These are phyloP conservation scores for Ogataea methanolica DNA, from an alignment of 805 yeast genomes.

Conservation along the genomic window DNA sequence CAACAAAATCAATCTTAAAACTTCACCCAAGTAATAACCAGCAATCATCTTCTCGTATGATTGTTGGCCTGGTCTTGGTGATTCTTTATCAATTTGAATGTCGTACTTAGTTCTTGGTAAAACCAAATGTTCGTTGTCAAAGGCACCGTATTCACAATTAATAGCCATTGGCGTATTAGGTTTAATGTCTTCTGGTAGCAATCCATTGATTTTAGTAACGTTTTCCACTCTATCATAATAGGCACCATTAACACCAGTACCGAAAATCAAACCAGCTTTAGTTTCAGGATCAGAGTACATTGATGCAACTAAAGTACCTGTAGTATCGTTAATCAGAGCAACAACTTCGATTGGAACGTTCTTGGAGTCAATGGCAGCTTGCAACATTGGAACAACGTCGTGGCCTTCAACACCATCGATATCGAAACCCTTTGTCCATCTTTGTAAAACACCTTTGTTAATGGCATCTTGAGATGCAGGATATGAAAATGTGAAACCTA, in stretches of 20 bases:
- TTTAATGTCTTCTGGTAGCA: conserved; percentile 55
- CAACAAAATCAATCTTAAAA: conserved; percentile 71
- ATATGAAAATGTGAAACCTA: conserved; percentile 94
- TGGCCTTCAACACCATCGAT: conserved; percentile 90
- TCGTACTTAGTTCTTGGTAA: conserved; percentile 92
- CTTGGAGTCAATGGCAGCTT: conserved; percentile 58
- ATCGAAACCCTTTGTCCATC: conserved; percentile 98
- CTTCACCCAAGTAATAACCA: conserved; percentile 93
- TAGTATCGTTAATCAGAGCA: conserved; percentile 93
- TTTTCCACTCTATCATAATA: conserved; percentile 73
- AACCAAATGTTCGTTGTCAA: conserved; percentile 80
- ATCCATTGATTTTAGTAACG: conserved; percentile 79
- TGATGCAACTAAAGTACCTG: conserved; percentile 95
- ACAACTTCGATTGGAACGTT: conserved; percentile 79
- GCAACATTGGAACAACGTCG: conserved; percentile 90
- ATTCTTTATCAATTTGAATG: conserved; percentile 68
- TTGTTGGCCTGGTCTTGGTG: conserved; percentile 97
- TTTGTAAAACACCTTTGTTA: conserved; percentile 81
- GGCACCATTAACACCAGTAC: conserved; percentile 97
- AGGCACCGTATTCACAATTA: conserved; percentile 97
- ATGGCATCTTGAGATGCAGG: conserved; percentile 83
- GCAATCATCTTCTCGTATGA: conserved; percentile 95
- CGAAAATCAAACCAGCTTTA: conserved; percentile 93
- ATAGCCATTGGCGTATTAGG: conserved; percentile 80
- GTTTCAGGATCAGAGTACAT: conserved; percentile 85